Percentiles rank a stretch among this genome's conserved stretches.
Evolutionary conservation across 176 grass and related monocot genomes (phyloP).

Genomic region (Hyparrhenia diplandra): DNA sequence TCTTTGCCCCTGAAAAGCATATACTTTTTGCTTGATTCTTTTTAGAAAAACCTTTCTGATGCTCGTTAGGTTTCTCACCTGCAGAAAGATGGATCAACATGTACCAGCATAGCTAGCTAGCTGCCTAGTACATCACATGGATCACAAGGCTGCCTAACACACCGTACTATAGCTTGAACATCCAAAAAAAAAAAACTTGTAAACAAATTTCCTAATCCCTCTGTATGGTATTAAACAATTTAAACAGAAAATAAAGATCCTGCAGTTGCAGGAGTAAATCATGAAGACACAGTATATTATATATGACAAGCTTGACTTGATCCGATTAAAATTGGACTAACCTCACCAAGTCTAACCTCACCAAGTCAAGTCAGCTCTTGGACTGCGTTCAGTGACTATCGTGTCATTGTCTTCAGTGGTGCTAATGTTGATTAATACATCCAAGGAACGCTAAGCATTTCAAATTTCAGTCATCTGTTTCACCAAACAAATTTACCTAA

Average conservation of each 20-base stretch:
- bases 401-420: slow-evolving; percentile 19
- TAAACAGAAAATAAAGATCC: no score
- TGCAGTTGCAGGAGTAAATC: neutral
- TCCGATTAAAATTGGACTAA: slow-evolving; percentile 13
- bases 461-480: neutral
- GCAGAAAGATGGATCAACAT: slow-evolving; percentile 19
- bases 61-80: slow-evolving; percentile 4
- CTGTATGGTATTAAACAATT: no score
- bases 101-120: neutral
- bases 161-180: neutral
- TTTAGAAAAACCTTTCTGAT: slow-evolving; percentile 13
- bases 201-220: no score
- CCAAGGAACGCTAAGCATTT: slow-evolving; percentile 16
- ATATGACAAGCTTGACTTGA: slow-evolving; percentile 40
- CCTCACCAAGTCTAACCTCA: slow-evolving; percentile 25
- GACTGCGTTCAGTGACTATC: slow-evolving; percentile 23
- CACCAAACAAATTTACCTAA: neutral
- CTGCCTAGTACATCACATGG: neutral
- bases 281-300: slow-evolving; percentile 16
- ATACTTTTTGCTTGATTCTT: neutral
- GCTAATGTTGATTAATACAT: neutral
- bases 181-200: neutral
- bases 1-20: neutral
- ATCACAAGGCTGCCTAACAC: slow-evolving; percentile 19
- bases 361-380: no score